A percentile compares a stretch with the other conserved stretches of the same genome.
Evolutionary conservation across 805 yeast genomes (phyloP).

Genomic region (Clavispora carvajalis): DNA sequence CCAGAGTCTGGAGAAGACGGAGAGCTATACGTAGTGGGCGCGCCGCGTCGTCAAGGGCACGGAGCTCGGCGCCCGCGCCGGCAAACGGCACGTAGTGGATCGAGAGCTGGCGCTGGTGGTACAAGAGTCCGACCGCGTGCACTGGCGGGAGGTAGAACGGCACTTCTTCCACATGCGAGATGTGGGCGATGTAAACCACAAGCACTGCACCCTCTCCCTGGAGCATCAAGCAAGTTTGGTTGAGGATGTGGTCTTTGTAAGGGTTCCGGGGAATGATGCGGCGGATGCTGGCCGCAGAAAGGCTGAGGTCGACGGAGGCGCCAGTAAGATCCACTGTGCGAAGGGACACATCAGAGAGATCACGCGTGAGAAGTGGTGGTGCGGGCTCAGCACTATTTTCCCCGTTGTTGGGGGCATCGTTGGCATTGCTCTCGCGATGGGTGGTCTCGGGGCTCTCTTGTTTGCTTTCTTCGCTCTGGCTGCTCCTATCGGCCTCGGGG

Average conservation of each 20-base stretch:
- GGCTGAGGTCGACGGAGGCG: constrained; percentile 18
- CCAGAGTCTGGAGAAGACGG: constrained; percentile 71
- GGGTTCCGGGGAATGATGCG: constrained; percentile 91
- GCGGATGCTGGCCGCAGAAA: constrained; percentile 58
- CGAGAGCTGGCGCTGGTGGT: constrained; percentile 45
- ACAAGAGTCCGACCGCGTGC: constrained; percentile 67
- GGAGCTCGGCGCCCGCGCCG: constrained; percentile 15
- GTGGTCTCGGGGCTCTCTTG: too few species aligned
- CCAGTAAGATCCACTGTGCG: constrained; percentile 23
- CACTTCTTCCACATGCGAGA: constrained; percentile 48
- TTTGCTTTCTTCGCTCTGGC: constrained; percentile 10
- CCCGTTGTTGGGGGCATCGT: too few species aligned
- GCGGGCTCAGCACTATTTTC: not conserved
- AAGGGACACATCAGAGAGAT: constrained; percentile 29
- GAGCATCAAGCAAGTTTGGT: constrained; percentile 72
- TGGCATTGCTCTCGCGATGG: too few species aligned
- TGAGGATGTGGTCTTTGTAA: constrained; percentile 71
- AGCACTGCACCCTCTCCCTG: constrained; percentile 40
- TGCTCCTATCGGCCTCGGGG: constrained; percentile 22
- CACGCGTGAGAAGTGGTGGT: constrained; percentile 22
- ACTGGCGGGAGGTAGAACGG: constrained; percentile 93
- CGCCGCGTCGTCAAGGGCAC: constrained; percentile 40
- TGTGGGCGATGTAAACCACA: constrained; percentile 76
- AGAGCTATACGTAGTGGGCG: constrained; percentile 79
- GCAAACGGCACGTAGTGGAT: constrained; percentile 71